These are phyloP conservation scores for Verticillium tricorpus DNA, from an alignment of 2,329 filamentous ascomycete genomes.

Conservation along the genomic window DNA sequence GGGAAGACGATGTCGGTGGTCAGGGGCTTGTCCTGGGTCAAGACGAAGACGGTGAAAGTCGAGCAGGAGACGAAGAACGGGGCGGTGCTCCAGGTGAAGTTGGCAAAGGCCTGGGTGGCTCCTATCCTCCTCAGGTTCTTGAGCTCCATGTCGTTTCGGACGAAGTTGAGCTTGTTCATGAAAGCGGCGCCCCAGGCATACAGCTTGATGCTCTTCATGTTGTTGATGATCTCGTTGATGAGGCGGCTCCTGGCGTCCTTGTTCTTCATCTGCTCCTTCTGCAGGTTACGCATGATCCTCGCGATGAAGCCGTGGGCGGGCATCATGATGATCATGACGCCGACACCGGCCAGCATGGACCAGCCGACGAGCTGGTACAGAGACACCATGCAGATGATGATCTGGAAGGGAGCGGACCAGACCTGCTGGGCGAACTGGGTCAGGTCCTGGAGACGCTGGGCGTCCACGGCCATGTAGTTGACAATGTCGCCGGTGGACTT, in stretches of 20 bases:
- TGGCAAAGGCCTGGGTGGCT: conserved; percentile 87
- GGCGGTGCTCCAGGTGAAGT: conserved; percentile 97
- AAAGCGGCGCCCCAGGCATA: conserved; percentile 98
- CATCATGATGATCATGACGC: conserved; percentile 95
- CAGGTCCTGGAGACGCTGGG: conserved; percentile 88
- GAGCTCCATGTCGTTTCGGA: conserved; percentile 92
- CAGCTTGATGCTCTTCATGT: conserved; percentile 99
- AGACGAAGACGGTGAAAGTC: conserved; percentile 90
- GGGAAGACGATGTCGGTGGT: conserved; percentile 96
- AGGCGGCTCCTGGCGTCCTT: conserved; percentile 90
- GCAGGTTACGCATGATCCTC: conserved; percentile 86
- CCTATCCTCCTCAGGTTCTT: conserved; percentile 96
- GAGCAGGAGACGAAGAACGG: conserved; percentile 97
- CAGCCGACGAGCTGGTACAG: conserved; percentile 91
- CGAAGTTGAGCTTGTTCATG: conserved; percentile 94
- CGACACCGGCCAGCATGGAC: conserved; percentile 94
- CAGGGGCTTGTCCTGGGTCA: conserved; percentile 74
- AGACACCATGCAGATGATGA: conserved; percentile 90
- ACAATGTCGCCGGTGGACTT: conserved; percentile 98
- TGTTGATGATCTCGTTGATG: conserved; percentile 97
- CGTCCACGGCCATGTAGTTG: conserved; percentile 98
- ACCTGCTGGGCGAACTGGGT: conserved; percentile 93
- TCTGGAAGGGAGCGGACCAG: conserved; percentile 97
- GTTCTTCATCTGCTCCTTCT: conserved; percentile 98
- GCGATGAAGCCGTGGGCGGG: conserved; percentile 92